These are phyloP conservation scores for Kwoniella newhampshirensis DNA, from an alignment of 768 basidiomycete genomes.

Conservation along the genomic window DNA sequence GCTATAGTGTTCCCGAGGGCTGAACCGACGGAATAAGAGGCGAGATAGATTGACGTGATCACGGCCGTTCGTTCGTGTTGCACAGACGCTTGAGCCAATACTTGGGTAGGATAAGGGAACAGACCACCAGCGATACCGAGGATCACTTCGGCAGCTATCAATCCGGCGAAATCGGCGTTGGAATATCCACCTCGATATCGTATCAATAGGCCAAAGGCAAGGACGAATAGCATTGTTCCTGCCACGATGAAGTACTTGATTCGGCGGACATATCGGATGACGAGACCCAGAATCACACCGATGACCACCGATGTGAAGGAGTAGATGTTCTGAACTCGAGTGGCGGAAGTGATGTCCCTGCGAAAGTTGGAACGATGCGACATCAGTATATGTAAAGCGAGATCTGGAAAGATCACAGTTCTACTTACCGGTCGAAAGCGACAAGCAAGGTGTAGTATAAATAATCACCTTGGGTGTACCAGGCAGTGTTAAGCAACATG, in stretches of 20 bases:
- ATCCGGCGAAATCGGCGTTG: conserved; percentile 21
- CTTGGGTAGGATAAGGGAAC: conserved; percentile 46
- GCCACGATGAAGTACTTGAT: conserved; percentile 35
- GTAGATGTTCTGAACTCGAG: conserved; percentile 44
- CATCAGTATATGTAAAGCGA: background rate
- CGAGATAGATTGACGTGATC: conserved; percentile 31
- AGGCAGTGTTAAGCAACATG: conserved; percentile 41
- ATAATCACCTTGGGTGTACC: conserved; percentile 49
- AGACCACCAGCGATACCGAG: conserved; percentile 27
- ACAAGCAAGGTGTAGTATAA: conserved; percentile 47
- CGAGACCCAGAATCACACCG: conserved; percentile 42
- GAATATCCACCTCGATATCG: conserved; percentile 26
- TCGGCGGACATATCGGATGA: conserved; percentile 40
- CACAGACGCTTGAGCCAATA: conserved; percentile 32
- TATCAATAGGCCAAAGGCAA: conserved; percentile 45
- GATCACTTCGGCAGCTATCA: conserved; percentile 40
- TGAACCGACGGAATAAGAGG: conserved; percentile 36
- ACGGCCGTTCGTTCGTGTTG: conserved; percentile 32
- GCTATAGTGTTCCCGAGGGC: conserved; percentile 35
- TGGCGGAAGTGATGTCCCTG: conserved; percentile 35
- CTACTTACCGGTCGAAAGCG: conserved; percentile 39
- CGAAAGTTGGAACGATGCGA: background rate
- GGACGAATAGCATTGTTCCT: conserved; percentile 32
- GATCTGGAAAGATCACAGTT: background rate
- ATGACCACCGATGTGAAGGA: conserved; percentile 46